Evolutionary conservation across 345 rosid species (phyloP).

Genomic region (Eucalyptus tenuipes): DNA sequence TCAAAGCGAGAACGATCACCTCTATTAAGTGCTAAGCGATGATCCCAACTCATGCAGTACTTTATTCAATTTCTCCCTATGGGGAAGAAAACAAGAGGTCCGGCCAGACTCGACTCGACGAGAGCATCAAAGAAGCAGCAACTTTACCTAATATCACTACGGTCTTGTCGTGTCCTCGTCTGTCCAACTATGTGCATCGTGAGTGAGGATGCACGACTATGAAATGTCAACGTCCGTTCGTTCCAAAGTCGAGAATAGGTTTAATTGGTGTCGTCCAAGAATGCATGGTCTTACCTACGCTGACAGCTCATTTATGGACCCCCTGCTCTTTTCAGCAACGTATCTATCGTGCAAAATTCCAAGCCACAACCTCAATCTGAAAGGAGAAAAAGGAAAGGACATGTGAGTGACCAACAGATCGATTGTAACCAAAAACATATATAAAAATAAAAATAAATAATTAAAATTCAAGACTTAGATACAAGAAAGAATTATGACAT

Average conservation of each 20-base stretch:
- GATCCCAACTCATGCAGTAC: background rate
- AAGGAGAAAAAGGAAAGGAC: background rate
- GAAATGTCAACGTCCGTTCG: background rate
- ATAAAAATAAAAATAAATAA: too few species aligned
- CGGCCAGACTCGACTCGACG: background rate
- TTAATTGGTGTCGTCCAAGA: background rate
- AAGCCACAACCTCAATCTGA: background rate
- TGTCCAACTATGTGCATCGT: background rate
- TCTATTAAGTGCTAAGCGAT: background rate
- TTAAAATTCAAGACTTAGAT: background rate
- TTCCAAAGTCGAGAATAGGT: background rate
- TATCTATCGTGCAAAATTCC: background rate
- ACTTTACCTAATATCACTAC: background rate
- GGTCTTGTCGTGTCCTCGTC: background rate
- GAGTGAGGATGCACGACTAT: background rate
- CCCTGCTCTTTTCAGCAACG: background rate
- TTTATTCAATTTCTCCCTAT: background rate
- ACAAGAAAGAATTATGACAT: background rate
- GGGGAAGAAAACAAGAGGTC: background rate
- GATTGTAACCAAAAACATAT: background rate
- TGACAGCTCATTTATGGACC: background rate
- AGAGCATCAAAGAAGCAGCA: background rate
- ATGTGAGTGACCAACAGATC: background rate
- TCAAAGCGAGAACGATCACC: accelerated
- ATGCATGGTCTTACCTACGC: background rate